A percentile compares a stretch with the other conserved stretches of the same genome.
Conservation (phyloP, 2,329 filamentous ascomycete genomes). For the Ciborinia camelliae region DNA sequence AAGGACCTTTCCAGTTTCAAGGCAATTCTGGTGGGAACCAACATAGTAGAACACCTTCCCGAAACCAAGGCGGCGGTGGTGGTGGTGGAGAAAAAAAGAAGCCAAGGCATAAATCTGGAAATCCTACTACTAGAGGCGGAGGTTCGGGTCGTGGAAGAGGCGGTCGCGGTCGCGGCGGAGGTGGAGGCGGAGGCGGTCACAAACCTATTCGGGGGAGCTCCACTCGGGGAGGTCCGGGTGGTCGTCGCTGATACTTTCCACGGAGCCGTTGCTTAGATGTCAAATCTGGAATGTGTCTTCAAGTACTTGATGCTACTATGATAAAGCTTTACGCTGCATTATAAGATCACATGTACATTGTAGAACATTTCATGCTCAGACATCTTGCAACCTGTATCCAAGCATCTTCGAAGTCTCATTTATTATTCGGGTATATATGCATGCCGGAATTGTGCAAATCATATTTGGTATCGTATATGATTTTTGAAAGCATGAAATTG, state of each 20-base stretch:
- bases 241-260: background rate
- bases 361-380: background rate
- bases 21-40: constrained; percentile 1
- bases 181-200: background rate
- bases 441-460: background rate
- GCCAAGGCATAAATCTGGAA: background rate
- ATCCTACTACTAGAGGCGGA: background rate
- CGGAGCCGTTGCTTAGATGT: background rate
- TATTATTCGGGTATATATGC: background rate
- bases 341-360: background rate
- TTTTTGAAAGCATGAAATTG: background rate
- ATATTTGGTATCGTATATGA: background rate
- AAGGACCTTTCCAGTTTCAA: constrained; percentile 8
- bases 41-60: background rate
- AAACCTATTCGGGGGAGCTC: constrained; percentile 7
- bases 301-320: background rate
- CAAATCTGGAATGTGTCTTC: background rate
- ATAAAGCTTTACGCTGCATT: background rate
- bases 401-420: background rate
- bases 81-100: constrained; percentile 4
- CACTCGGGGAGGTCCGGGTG: constrained; percentile 9
- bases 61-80: constrained; percentile 1
- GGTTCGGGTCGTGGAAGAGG: background rate
- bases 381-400: background rate
- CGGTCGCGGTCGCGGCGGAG: background rate